phyloP scores from a whole-genome alignment of 2,329 filamentous ascomycete genomes.

The Saccharata proteae region DNA sequence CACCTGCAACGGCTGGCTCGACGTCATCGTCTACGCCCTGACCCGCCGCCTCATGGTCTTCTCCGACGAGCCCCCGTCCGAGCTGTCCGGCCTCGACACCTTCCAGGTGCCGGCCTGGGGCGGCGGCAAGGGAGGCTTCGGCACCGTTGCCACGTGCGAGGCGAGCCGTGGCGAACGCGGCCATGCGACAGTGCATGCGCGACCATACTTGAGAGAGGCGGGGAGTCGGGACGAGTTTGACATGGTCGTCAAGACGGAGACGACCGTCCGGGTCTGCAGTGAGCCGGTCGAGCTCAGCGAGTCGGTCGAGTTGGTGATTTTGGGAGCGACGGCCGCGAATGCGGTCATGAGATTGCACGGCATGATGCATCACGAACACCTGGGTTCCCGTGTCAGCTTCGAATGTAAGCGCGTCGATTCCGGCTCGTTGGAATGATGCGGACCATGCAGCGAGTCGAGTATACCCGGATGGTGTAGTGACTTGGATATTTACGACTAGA shows the following conservation, averaged over 20 bases:
- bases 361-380: no score
- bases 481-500: no score
- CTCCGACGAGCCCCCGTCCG: constrained; percentile 33
- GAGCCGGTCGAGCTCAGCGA: constrained; percentile 10
- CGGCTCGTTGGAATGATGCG: no score
- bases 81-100: constrained; percentile 17
- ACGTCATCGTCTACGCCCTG: constrained; percentile 46
- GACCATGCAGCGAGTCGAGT: no score
- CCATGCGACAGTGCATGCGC: background rate
- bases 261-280: constrained; percentile 25
- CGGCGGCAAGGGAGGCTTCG: constrained; percentile 26
- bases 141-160: constrained; percentile 34
- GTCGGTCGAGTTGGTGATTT: no score
- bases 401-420: no score
- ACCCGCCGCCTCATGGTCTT: constrained; percentile 44
- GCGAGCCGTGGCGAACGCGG: constrained; percentile 9
- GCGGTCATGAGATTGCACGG: no score
- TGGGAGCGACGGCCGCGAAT: no score
- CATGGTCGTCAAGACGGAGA: constrained; percentile 31
- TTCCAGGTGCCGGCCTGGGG: constrained; percentile 18
- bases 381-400: no score
- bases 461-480: no score
- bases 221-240: constrained; percentile 1
- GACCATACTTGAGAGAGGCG: background rate
- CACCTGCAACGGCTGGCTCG: constrained; percentile 46